phyloP scores from a whole-genome alignment of 192 early-diverging fungal species.

The Nowakowskiella sp. region DNA sequence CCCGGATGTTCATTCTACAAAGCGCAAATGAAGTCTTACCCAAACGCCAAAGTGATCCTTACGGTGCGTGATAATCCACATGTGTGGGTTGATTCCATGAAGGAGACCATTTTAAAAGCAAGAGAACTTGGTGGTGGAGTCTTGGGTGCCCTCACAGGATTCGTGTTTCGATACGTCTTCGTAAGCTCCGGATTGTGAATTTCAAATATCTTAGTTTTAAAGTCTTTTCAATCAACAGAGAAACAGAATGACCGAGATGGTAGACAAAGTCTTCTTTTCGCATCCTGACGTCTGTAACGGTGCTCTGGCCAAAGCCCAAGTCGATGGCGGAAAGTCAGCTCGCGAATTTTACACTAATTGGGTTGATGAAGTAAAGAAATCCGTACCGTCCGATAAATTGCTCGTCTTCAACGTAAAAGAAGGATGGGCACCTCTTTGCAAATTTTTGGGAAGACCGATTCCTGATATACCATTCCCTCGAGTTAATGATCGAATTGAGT shows the following conservation, averaged over 20 bases:
- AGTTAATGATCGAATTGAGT: constrained; percentile 19
- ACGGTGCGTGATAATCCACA: constrained; percentile 21
- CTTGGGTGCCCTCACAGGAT: no score
- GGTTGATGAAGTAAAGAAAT: constrained; percentile 21
- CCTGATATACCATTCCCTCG: constrained; percentile 25
- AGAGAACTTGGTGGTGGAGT: no score
- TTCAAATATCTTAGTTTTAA: no score
- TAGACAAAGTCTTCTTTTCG: no score
- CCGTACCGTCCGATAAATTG: constrained; percentile 15
- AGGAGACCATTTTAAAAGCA: constrained; percentile 1
- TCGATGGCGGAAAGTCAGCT: constrained; percentile 10
- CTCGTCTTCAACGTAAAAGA: constrained; percentile 19
- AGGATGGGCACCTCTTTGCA: constrained; percentile 28
- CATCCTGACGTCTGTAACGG: background rate
- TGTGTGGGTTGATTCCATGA: constrained; percentile 15
- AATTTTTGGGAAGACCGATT: constrained; percentile 16
- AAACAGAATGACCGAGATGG: no score
- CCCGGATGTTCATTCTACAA: constrained; percentile 14
- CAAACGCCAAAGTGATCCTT: constrained; percentile 23
- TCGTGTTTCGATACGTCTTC: no score
- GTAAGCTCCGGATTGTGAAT: no score
- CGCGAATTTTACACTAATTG: constrained; percentile 14
- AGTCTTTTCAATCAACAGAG: no score
- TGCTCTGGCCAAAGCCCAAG: constrained; percentile 11
- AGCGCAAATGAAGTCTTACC: constrained; percentile 14